Base-by-base conservation (phyloP, 1,284 basidiomycete genomes). In the Irpex lacteus region DNA sequence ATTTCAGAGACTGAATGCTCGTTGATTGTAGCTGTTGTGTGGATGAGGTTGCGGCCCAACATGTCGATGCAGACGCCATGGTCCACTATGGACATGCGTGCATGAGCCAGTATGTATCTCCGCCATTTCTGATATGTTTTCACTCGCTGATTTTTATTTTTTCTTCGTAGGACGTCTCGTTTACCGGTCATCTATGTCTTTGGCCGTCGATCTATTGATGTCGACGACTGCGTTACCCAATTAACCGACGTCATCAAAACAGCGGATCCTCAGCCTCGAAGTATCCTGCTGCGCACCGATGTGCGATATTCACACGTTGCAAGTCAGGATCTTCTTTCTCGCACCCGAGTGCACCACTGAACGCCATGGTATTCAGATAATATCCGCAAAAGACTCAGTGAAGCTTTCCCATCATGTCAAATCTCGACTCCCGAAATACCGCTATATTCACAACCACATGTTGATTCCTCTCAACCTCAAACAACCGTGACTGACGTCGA, bases 81-180 rank as follows among this genome's bases (percentile, higher is more conserved):
- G 90, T 99, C 4, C 97, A 99, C 74, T 98, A 98, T 72, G 97
- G 98, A 0, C 94, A 98, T 78, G 96, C 97, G 0, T 99, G 98
- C 76, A 85, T 99, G 80, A 96, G 90, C 74, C 85, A 87, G 92
- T 94, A 68, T 66, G 91, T 80, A 52, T 37, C 4, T 53, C 19
- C 60, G 49, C 71, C 19, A 36, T 15, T 36, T 11, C 59, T 47
- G 11, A 15, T n/a, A 15, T 34, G 44, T 32, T 70, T 67, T 36
- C 59, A 11, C 36, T 60, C 56, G 60, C 34, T 11, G 49, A 64
- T 13, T 64, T 32, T 2, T 8, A 8, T 44, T 8, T 9, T 2
- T 13, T 15, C 3, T 5, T 4, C 57, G 9, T 64, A 93, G 91
- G 68, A 91, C 91, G 5, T 91, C 90, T 6, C 85, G 92, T 8